These are phyloP conservation scores for Cladophialophora chaetospira DNA, from an alignment of 2,329 filamentous ascomycete genomes.

Conservation along the genomic window DNA sequence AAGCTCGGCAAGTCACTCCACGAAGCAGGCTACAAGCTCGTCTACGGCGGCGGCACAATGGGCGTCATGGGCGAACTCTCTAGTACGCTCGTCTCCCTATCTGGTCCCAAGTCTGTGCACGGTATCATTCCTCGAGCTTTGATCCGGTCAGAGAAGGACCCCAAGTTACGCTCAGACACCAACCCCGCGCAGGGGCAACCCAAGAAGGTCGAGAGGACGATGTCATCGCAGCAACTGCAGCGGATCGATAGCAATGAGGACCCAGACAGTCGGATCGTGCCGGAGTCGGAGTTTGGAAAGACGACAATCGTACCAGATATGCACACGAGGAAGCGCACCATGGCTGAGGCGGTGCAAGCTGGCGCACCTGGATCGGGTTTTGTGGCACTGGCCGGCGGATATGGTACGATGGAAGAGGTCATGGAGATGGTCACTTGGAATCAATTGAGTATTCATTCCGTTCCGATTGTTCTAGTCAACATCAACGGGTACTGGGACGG, in stretches of 20 bases:
- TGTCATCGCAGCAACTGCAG: constrained; percentile 58
- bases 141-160: constrained; percentile 66
- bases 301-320: constrained; percentile 93
- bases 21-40: constrained; percentile 74
- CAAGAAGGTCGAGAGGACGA: constrained; percentile 54
- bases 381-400: constrained; percentile 84
- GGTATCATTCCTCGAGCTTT: constrained; percentile 90
- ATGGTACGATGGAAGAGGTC: constrained; percentile 93
- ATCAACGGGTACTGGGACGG: constrained; percentile 92
- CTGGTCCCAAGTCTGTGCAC: constrained; percentile 79
- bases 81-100: constrained; percentile 78
- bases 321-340: constrained; percentile 92
- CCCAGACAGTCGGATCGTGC: constrained; percentile 35
- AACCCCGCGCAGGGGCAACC: not conserved
- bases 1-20: constrained; percentile 74
- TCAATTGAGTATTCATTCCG: constrained; percentile 86
- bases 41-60: constrained; percentile 92
- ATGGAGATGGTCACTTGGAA: constrained; percentile 96
- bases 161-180: constrained; percentile 18
- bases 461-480: constrained; percentile 79
- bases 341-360: constrained; percentile 83
- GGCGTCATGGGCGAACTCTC: constrained; percentile 96
- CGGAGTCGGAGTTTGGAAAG: constrained; percentile 64
- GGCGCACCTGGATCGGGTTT: constrained; percentile 85
- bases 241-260: constrained; percentile 33